A percentile compares a stretch with the other conserved stretches of the same genome.
phyloP scores from a whole-genome alignment of 1,284 basidiomycete genomes.

The Irpex sp. region DNA sequence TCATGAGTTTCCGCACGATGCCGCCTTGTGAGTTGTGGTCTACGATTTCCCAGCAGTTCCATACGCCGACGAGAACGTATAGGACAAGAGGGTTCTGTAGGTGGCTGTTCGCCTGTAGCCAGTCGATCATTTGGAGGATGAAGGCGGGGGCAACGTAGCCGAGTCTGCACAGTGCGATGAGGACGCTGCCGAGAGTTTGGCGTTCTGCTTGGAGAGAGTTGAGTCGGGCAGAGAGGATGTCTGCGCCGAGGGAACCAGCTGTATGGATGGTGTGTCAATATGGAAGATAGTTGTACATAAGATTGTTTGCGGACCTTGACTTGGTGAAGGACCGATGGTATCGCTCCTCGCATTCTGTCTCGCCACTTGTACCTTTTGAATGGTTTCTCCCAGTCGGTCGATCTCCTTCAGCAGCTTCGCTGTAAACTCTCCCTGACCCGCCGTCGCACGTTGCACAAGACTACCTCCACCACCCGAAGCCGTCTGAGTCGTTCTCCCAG shows the following conservation, averaged over 20 bases:
- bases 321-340: conserved; percentile 42
- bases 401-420: conserved; percentile 59
- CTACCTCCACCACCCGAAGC: background rate
- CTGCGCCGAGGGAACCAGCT: conserved; percentile 45
- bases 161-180: conserved; percentile 60
- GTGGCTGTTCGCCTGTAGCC: conserved; percentile 46
- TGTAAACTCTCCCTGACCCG: conserved; percentile 35
- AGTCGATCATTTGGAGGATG: conserved; percentile 56
- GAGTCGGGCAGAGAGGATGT: conserved; percentile 58
- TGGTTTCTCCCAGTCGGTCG: conserved; percentile 46
- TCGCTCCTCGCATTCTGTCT: conserved; percentile 59
- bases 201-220: conserved; percentile 73
- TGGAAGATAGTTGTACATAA: background rate
- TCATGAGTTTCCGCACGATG: conserved; percentile 39
- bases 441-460: conserved; percentile 29
- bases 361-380: conserved; percentile 49
- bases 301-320: conserved; percentile 40
- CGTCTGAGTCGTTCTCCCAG: background rate
- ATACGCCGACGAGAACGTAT: conserved; percentile 66
- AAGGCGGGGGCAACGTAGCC: conserved; percentile 56
- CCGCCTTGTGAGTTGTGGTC: conserved; percentile 45
- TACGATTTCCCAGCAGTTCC: conserved; percentile 65
- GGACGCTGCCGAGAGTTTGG: conserved; percentile 52
- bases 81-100: conserved; percentile 62
- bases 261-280: conserved; percentile 6